These are phyloP conservation scores for Pythium angustatum DNA, from an alignment of 352 stramenopile genomes.

Conservation along the genomic window DNA sequence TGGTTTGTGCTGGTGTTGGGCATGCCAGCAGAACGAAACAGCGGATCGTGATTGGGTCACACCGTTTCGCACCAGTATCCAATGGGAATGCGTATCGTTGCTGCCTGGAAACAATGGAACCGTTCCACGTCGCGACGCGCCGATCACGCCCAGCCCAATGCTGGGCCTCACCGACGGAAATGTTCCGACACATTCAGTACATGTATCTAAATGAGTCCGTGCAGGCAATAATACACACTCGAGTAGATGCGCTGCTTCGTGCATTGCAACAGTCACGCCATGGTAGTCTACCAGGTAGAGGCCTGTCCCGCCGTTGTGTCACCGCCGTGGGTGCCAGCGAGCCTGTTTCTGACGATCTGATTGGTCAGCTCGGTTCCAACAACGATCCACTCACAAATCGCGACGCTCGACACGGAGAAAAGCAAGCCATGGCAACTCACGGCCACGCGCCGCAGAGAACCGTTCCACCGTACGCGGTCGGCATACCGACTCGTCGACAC, in stretches of 20 bases:
- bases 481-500: neutral
- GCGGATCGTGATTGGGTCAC: conserved; percentile 12
- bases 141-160: no score
- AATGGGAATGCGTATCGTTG: conserved; percentile 4
- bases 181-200: neutral
- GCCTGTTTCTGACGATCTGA: conserved; percentile 7
- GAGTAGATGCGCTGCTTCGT: no score
- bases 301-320: conserved; percentile 11
- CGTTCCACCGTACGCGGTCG: neutral
- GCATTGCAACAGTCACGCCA: no score
- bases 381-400: conserved; percentile 18
- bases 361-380: conserved; percentile 7
- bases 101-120: neutral
- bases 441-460: neutral
- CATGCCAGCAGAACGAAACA: conserved; percentile 17
- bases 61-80: neutral
- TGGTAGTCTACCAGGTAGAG: neutral
- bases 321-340: conserved; percentile 21
- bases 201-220: no score
- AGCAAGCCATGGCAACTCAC: neutral
- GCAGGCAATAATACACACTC: no score
- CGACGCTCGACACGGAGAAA: conserved; percentile 14
- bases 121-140: neutral
- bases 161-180: neutral
- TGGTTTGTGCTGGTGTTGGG: conserved; percentile 23